These are phyloP conservation scores for Amniculicola lignicola DNA, from an alignment of 495 filamentous ascomycete species.

Conservation along the genomic window DNA sequence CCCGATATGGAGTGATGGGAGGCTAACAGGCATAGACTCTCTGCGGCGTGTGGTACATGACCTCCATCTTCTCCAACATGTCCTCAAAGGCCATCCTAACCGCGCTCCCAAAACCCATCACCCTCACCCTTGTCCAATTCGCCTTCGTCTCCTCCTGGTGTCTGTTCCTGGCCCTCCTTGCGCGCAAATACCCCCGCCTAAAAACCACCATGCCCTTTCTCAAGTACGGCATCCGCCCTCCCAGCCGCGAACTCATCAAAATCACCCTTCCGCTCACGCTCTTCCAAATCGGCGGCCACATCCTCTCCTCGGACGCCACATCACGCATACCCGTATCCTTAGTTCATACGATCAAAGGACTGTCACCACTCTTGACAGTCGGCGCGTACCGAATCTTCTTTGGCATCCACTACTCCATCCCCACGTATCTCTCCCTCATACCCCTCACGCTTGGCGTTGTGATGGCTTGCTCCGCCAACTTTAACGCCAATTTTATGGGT, in stretches of 20 bases:
- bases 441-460: conserved; percentile 90
- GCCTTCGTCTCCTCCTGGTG: conserved; percentile 89
- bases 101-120: conserved; percentile 85
- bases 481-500: conserved; percentile 81
- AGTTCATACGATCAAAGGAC: conserved; percentile 98
- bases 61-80: conserved; percentile 92
- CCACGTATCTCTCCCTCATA: conserved; percentile 89
- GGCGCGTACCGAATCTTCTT: conserved; percentile 87
- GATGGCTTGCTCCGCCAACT: conserved; percentile 88
- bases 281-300: conserved; percentile 92
- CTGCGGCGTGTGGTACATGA: conserved; percentile 87
- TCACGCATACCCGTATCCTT: conserved; percentile 92
- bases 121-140: conserved; percentile 93
- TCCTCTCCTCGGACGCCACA: conserved; percentile 88
- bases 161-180: conserved; percentile 69
- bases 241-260: conserved; percentile 75
- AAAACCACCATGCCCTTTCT: conserved; percentile 70
- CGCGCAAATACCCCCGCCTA: conserved; percentile 64
- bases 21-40: conserved; percentile 55
- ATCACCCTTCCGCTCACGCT: conserved; percentile 85
- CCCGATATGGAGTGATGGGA: conserved; percentile 1
- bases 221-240: conserved; percentile 75
- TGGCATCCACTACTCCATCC: conserved; percentile 76
- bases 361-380: conserved; percentile 94
- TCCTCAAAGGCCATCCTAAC: conserved; percentile 97